Conservation (phyloP, 805 yeast genomes). For the Nakazawaea peltata region DNA sequence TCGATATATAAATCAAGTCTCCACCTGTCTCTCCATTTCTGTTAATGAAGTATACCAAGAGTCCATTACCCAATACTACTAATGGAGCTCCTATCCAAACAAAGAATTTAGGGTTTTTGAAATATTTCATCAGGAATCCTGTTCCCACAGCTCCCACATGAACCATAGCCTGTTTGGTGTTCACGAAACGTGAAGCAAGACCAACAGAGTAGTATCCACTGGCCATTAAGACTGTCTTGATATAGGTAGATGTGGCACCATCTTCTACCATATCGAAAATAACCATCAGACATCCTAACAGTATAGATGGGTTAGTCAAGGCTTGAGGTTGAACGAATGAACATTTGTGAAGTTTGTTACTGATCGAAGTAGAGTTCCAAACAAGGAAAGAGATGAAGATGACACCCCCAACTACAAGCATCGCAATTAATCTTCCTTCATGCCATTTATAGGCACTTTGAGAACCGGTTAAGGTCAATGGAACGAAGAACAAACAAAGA, state of each 20-base stretch:
- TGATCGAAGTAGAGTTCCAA: conserved; percentile 15
- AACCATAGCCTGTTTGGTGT: conserved; percentile 20
- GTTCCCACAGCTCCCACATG: conserved; percentile 18
- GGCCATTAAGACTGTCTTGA: conserved; percentile 20
- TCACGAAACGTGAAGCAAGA: conserved; percentile 21
- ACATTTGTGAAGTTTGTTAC: conserved; percentile 8
- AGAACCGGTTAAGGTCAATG: conserved; percentile 21
- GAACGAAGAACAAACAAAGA: conserved; percentile 18
- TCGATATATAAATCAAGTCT: conserved; percentile 13
- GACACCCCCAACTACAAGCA: conserved; percentile 16
- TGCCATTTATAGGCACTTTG: conserved; percentile 16
- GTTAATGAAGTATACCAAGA: conserved; percentile 18
- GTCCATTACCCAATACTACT: conserved; percentile 19
- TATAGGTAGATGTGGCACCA: conserved; percentile 18
- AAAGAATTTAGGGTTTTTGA: conserved; percentile 19
- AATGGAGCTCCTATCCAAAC: conserved; percentile 17
- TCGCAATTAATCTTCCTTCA: conserved; percentile 17
- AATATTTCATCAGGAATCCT: conserved; percentile 21
- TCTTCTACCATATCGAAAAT: conserved; percentile 19
- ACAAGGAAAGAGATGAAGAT: conserved; percentile 8
- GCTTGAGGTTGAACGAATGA: conserved; percentile 20
- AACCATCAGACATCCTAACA: conserved; percentile 11
- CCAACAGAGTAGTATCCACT: conserved; percentile 21
- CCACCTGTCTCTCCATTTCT: conserved; percentile 11
- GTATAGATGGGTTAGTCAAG: conserved; percentile 14